Evolutionary conservation across 164 flowering plant genomes (phyloP), one percentile per base, ranked within the genome.

Genomic region (Tetracentron sinense): DNA sequence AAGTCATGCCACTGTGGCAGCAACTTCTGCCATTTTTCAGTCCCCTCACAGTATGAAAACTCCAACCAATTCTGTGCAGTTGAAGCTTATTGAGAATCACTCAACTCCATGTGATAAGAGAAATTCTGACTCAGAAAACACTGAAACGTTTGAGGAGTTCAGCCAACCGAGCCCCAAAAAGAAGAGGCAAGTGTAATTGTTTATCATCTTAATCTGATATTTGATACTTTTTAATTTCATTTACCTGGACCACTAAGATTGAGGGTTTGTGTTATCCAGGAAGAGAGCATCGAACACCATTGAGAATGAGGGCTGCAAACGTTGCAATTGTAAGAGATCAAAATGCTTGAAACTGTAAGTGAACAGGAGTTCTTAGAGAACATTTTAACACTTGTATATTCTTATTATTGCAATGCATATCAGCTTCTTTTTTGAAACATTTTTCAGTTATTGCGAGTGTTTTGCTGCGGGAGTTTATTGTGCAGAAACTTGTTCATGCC

Each of bases 401-500:
- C 6, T 54, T 44, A 16, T 11, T 12, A 42, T 54, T 58, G 6
- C 31, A 33, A 15, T 17, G 48, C 27, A 38, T 27, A 26, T 10
- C 44, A 8, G 33, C 29, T 23, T 42, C 28, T 35, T 57, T 61
- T 54, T 42, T 16, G 22, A 11, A 15, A 54, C 22, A 27, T 57
- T 53, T 70, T 72, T 62, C 79, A 92, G 98, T 58, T 92, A 86
- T 44, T 92, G 97, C 72, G 96, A 88, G 42, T 92, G 96, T 67
- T 92, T 90, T 84, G 89, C 89, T 61, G 89, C 88, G 26, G 98
- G 96, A 42, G 44, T 75, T 42, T 88, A 84, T 64, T 92, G 97
- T 76, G 73, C 71, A 7, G 97, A 77, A 22, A 56, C 84, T 51
- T 90, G 96, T 83, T 58, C 96, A 63, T 92, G 97, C 75, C 79